Base-by-base conservation (phyloP, 345 rosid species). In the Pugionium cornutum region DNA sequence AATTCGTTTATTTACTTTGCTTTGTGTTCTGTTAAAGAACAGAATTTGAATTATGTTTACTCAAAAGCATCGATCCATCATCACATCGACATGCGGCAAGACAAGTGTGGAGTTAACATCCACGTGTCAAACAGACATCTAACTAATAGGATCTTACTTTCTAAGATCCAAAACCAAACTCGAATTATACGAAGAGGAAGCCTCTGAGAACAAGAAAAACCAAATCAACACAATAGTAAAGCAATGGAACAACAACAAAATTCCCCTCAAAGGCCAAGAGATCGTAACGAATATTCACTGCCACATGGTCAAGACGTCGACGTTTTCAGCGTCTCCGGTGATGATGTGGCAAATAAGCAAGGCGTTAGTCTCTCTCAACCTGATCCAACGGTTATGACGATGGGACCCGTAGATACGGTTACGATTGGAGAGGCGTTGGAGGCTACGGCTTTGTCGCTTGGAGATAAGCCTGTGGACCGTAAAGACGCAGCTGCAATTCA, bases 371-470 rank as follows among this genome's bases (percentile, higher is more conserved):
- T 79, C 8, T 4, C 81, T 6, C 77, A 68, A 11, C 32, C 66
- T 0, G 50, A 70, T 50, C 72, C 67, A 2, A 67, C 11, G 77
- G 54, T 27, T 47, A 3, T 30, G 5, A 11, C 47, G 42, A 32
- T 66, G 76, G 48, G 49, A 41, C 51, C 74, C 18, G 45, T 32
- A 1, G 74, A 69, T 6, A 71, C 75, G 7, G 54, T 77, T 28
- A 78, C 84, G 43, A 73, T 82, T 0, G 92, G 87, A 2, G 89
- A 84, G 61, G 87, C 84, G 11, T 58, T 82, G 48, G 89, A 84
- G 72, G 83, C 77, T 39, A 59, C 82, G 0, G 78, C 84, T 56
- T 55, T 72, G 3, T 54, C 80, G 0, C 73, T 72, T 0, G 84
- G 87, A 1, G 79, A 81, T 40, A 84, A 84, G 50, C 79, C 79